phyloP scores from a whole-genome alignment of 306 rosid genomes.

The Vigna reflexopilosa region DNA sequence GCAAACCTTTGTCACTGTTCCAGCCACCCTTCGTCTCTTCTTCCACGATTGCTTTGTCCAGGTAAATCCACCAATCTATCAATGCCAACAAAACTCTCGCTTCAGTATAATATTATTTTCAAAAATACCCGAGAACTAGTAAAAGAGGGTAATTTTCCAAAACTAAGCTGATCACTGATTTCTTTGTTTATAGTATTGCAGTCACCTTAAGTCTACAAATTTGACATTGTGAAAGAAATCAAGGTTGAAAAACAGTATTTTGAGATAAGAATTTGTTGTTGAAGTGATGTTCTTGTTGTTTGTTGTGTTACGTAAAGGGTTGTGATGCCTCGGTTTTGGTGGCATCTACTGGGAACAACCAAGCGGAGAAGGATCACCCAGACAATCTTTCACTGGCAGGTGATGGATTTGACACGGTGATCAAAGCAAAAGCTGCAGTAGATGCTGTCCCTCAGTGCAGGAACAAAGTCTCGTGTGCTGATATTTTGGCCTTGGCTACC shows the following conservation, averaged over 20 bases:
- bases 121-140: not conserved
- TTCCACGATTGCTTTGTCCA: constrained; percentile 93
- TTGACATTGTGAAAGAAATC: no score
- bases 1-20: constrained; percentile 84
- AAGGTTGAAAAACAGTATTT: no score
- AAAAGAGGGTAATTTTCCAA: not conserved
- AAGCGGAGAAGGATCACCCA: constrained; percentile 77
- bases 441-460: constrained; percentile 69
- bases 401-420: constrained; percentile 87
- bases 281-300: not conserved
- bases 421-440: constrained; percentile 80
- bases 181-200: not conserved
- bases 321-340: constrained; percentile 73
- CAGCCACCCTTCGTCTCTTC: constrained; percentile 87
- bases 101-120: no score
- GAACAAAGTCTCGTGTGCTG: constrained; percentile 85
- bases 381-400: constrained; percentile 85
- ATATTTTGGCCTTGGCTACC: constrained; percentile 79
- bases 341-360: constrained; percentile 54
- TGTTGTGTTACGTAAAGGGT: constrained; percentile 48
- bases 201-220: not conserved
- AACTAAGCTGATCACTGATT: not conserved
- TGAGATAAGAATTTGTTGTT: not conserved
- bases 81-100: no score
- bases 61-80: constrained; percentile 41